Evolutionary conservation across 2,329 filamentous ascomycete genomes (phyloP), one percentile per base, ranked within the genome.

Genomic region (Didymella arachidicola): DNA sequence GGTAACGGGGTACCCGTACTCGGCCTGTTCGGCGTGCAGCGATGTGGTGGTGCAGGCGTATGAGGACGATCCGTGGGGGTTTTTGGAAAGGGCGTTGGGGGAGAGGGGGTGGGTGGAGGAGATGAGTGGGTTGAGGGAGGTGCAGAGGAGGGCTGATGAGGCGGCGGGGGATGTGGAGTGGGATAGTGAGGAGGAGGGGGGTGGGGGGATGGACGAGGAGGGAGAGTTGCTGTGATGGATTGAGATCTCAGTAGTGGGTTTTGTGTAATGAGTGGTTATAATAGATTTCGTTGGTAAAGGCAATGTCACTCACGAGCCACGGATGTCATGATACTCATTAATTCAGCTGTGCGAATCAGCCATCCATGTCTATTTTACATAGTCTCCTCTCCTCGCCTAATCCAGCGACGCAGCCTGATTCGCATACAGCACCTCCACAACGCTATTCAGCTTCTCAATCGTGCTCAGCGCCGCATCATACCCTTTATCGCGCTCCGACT

Each of bases 371-470:
- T 72, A 71, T 71, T 64, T 61, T 73, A 75, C 72, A 75, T 61
- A 60, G 65, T 60, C 44, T 53, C 22, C 22, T 22, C 22, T 57
- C 42, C n/a, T 7, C 32, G 52, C 14, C 68, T 88, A 99, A 85
- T 99, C 95, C 69, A 99, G 83, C 84, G 96, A 83, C 60, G 92
- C 96, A 49, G 95, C 95, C 82, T 99, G 94, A 83, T 97, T 98
- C 64, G 92, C 93, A 84, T 98, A 99, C 73, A 99, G 83, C 68
- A 96, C 92, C 79, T 99, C 96, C 64, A 99, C 96, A 66, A 99
- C 95, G 75, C 89, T 96, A 82, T 93, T 94, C 78, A 99, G 80
- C 87, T 97, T 98, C 77, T 96, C 94, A 67, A 99, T 96, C 2
- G 95, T 99, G 62, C 92, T 88, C 72, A 99, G 83, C 4, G 96